Percentiles rank a stretch among this genome's conserved stretches.
Evolutionary conservation across 345 rosid genomes (phyloP).

Genomic region (Populus tremula): DNA sequence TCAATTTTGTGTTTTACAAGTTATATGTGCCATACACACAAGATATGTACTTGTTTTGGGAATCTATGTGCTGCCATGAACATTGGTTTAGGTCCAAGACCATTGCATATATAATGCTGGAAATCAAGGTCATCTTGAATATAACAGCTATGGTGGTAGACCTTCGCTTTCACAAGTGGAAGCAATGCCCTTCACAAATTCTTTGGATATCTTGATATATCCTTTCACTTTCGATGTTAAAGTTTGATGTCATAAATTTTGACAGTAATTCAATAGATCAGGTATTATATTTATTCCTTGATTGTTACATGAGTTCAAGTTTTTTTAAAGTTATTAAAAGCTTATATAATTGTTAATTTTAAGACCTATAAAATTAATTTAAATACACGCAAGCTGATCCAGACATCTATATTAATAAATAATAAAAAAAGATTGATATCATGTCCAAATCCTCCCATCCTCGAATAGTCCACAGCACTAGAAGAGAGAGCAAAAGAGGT

Average conservation of each 20-base stretch:
- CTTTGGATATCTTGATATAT: neutral
- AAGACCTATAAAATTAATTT: fast-evolving
- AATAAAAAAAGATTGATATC: no score
- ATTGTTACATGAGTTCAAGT: fast-evolving
- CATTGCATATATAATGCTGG: neutral
- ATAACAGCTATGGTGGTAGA: slow-evolving; percentile 3
- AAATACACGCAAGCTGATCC: fast-evolving
- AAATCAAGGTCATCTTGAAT: neutral
- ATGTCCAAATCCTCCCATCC: neutral
- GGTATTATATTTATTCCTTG: fast-evolving
- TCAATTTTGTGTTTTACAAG: neutral
- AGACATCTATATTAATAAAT: no score
- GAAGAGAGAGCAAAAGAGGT: neutral
- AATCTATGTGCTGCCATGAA: slow-evolving; percentile 7
- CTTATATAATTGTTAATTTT: no score
- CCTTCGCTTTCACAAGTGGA: neutral
- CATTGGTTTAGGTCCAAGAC: slow-evolving; percentile 21
- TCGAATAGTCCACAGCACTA: neutral
- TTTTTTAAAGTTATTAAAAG: fast-evolving
- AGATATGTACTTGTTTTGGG: neutral
- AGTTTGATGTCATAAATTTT: neutral
- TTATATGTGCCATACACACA: slow-evolving; percentile 7
- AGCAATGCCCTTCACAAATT: neutral
- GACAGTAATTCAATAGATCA: fast-evolving
- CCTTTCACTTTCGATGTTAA: neutral